Base-by-base conservation (phyloP, 306 rosid species). In the Hippophae gyantsensis region DNA sequence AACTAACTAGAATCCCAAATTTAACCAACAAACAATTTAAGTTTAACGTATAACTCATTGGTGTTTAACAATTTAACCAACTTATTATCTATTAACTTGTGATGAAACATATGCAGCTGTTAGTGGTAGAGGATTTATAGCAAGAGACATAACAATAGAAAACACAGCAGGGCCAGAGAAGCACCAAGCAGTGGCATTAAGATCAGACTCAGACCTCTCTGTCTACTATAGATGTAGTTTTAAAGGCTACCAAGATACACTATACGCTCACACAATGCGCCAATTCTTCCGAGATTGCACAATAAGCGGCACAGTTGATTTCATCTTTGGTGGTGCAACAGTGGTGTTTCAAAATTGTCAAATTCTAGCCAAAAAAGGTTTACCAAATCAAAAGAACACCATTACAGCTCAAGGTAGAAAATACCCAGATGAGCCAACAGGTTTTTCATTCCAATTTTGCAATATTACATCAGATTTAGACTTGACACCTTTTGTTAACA, bases 231-330 rank as follows among this genome's bases (percentile, higher is more conserved):
- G 87, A 0, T 90, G 97, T 73, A 62, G 85, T 82, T 79, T 90
- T 69, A 74, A 77, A 25, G 94, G 95, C 13, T 84, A 84, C 67
- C 97, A 87, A 60, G 95, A 90, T 80, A 87, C 94, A 9, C 43
- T 90, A 10, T 90, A 87, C 62, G 90, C 76, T 6, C 61, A 74
- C 68, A 48, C 90, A 6, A 73, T 69, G 7, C 90, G 94, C 25
- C 97, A 90, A 47, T 90, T 90, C 84, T 90, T 82, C 74, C 90
- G 96, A 0, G 96, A 87, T 7, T 90, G 97, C 8, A 57, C 81
- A 56, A 63, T 87, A 10, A 74, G 83, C 53, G 97, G 97, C 58
- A 87, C 97, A 13, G 2, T 85, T 0, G 96, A 90, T 69, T 81
- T 90, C 83, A 81, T 90, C 18, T 87, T 70, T 38, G 95, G 96